A percentile compares a stretch with the other conserved stretches of the same genome.
phyloP scores from a whole-genome alignment of 176 grass and related monocot genomes.

The Phyllostachys edulis region DNA sequence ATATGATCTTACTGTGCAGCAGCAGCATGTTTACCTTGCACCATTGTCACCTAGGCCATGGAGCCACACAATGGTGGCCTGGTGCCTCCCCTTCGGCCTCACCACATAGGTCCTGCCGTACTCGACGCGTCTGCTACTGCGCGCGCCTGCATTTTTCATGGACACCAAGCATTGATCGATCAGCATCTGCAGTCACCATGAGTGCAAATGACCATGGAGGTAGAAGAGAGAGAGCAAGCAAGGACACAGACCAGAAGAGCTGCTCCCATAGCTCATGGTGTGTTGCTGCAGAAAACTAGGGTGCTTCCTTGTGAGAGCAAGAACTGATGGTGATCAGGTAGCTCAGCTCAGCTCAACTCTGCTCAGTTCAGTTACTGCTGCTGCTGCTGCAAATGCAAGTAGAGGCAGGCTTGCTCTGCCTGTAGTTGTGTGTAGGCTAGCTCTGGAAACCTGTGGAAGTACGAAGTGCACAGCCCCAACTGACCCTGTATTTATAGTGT shows the following conservation, averaged over 20 bases:
- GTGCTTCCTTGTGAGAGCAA: background rate
- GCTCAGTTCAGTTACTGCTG: background rate
- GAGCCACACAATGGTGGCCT: conserved; percentile 93
- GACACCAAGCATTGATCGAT: background rate
- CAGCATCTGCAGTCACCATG: background rate
- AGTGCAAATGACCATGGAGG: background rate
- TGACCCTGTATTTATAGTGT: conserved; percentile 64
- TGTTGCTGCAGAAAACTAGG: background rate
- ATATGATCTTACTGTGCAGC: background rate
- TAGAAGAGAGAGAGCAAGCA: background rate
- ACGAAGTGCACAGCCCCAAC: conserved; percentile 38
- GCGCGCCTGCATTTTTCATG: conserved; percentile 47
- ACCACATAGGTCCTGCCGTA: conserved; percentile 93
- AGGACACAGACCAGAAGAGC: conserved; percentile 55
- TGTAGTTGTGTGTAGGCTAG: background rate
- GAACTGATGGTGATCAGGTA: background rate
- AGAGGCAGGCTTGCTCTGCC: background rate
- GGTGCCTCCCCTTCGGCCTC: conserved; percentile 89
- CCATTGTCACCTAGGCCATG: conserved; percentile 94
- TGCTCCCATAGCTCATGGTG: conserved; percentile 68
- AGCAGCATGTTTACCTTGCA: conserved; percentile 46
- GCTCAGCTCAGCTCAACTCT: too few relatives aligned
- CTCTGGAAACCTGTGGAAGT: conserved; percentile 30
- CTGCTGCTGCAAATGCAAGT: background rate
- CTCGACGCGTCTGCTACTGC: conserved; percentile 48